These are phyloP conservation scores for Pseudogymnoascus sp. DNA, from an alignment of 2,329 filamentous ascomycete species.

Conservation along the genomic window DNA sequence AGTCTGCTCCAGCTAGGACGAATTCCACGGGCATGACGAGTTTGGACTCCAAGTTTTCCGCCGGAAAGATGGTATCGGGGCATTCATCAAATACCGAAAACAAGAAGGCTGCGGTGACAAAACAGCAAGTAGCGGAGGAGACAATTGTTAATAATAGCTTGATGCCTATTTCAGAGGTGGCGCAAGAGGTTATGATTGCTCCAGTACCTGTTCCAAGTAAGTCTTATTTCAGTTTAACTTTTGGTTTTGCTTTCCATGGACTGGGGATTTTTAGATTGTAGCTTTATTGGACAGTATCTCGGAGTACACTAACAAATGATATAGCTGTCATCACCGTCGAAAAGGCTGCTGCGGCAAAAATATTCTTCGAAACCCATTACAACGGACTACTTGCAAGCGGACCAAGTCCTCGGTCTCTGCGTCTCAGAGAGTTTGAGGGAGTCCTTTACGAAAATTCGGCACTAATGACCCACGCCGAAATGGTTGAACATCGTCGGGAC, in stretches of 20 bases:
- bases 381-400: constrained; percentile 54
- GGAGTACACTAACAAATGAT: not conserved
- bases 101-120: constrained; percentile 11
- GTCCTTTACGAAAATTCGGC: constrained; percentile 46
- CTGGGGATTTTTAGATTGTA: no score
- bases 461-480: constrained; percentile 45
- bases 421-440: constrained; percentile 54
- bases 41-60: constrained; percentile 35
- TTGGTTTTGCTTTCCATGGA: not conserved
- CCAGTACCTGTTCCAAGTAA: constrained; percentile 24
- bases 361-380: constrained; percentile 80
- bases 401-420: constrained; percentile 50
- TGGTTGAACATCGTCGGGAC: constrained; percentile 42
- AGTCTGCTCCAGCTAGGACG: constrained; percentile 22
- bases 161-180: constrained; percentile 23
- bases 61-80: constrained; percentile 21
- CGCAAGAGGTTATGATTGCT: constrained; percentile 12
- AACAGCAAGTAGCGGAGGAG: constrained; percentile 20
- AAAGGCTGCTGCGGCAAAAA: constrained; percentile 69
- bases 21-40: constrained; percentile 28
- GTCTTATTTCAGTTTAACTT: not conserved
- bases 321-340: constrained; percentile 56
- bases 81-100: constrained; percentile 24
- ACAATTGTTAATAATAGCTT: constrained; percentile 14
- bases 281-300: not conserved